Evolutionary conservation across 2,329 filamentous ascomycete genomes (phyloP).

Genomic region (Sphaerostilbella broomeana): DNA sequence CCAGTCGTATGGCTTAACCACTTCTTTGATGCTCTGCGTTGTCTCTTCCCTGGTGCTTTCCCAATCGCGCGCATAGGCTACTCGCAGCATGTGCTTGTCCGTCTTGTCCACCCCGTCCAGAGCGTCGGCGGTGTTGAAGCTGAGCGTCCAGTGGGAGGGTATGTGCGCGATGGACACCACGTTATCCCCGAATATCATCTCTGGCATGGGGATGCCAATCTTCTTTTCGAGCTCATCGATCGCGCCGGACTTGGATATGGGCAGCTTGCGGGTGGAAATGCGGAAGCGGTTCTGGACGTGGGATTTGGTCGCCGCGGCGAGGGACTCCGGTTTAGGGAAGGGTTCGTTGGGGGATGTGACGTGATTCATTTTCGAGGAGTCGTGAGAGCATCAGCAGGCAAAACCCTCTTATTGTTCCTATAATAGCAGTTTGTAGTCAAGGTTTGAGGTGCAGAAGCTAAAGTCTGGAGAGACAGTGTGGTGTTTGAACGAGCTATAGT

Average conservation of each 20-base stretch:
- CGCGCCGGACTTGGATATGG: constrained; percentile 84
- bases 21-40: constrained; percentile 81
- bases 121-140: constrained; percentile 80
- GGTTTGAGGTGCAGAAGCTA: no score
- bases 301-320: constrained; percentile 48
- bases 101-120: constrained; percentile 93
- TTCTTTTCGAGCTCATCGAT: constrained; percentile 78
- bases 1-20: constrained; percentile 97
- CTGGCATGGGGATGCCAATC: constrained; percentile 80
- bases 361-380: constrained; percentile 32
- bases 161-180: constrained; percentile 66
- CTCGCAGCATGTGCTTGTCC: constrained; percentile 81
- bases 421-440: no score
- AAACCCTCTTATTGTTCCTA: no score
- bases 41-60: constrained; percentile 60
- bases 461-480: not conserved
- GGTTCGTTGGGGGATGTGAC: constrained; percentile 40
- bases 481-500: constrained; percentile 9
- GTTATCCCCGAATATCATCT: constrained; percentile 99
- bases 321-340: constrained; percentile 45
- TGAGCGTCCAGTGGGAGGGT: constrained; percentile 68
- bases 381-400: constrained; percentile 10
- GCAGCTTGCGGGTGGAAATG: constrained; percentile 80
- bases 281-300: constrained; percentile 60
- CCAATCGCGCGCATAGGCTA: constrained; percentile 90